Percentiles rank a stretch among this genome's conserved stretches.
These are phyloP conservation scores for Amylostereum chailletii DNA, from an alignment of 1,284 basidiomycete genomes.

Conservation along the genomic window DNA sequence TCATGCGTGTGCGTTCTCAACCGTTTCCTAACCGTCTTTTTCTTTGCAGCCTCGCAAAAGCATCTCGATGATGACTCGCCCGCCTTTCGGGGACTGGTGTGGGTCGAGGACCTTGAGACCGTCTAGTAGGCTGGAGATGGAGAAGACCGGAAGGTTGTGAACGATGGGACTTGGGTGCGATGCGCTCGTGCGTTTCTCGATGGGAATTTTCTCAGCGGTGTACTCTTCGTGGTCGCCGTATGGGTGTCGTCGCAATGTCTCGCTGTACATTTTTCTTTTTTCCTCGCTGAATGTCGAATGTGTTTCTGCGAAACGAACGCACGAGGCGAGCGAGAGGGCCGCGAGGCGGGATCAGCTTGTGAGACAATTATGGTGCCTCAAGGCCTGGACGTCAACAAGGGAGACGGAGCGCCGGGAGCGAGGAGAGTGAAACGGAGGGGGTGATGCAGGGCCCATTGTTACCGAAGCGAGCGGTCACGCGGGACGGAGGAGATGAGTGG, in stretches of 20 bases:
- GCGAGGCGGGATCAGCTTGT: too few relatives aligned
- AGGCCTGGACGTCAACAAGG: too few relatives aligned
- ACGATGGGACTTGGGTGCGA: constrained; percentile 84
- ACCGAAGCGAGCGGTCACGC: too few relatives aligned
- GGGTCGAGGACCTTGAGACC: constrained; percentile 81
- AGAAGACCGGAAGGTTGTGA: constrained; percentile 26
- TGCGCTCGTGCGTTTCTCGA: constrained; percentile 35
- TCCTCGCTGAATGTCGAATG: not conserved
- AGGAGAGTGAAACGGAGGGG: too few relatives aligned
- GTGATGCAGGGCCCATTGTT: too few relatives aligned
- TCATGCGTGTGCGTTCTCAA: not conserved
- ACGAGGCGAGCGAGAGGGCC: too few relatives aligned
- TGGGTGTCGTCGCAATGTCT: constrained; percentile 80
- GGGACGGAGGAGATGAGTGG: too few relatives aligned
- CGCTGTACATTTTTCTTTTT: constrained; percentile 54
- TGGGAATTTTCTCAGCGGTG: constrained; percentile 29
- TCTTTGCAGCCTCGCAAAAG: constrained; percentile 57
- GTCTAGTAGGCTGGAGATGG: constrained; percentile 72
- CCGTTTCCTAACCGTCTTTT: constrained; percentile 6
- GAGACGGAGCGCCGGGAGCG: too few relatives aligned
- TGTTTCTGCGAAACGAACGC: constrained; percentile 3
- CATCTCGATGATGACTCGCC: constrained; percentile 78
- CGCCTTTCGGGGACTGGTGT: constrained; percentile 59
- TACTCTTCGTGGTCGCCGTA: constrained; percentile 55
- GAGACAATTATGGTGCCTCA: too few relatives aligned